Evolutionary conservation across 768 basidiomycete species (phyloP).

Genomic region (Auriscalpium microsporum): DNA sequence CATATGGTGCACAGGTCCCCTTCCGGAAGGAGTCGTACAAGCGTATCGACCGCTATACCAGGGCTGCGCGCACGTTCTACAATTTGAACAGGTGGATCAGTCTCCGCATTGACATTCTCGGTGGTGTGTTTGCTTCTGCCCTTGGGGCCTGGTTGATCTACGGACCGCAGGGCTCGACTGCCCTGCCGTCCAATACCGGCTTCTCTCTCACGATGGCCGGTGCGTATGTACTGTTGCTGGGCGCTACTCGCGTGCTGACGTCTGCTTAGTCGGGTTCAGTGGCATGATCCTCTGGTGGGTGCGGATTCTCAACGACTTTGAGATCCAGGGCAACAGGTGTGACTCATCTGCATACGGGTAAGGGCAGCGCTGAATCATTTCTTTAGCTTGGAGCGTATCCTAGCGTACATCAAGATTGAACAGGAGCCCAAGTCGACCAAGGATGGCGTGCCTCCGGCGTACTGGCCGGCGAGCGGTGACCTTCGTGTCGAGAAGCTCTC

Average conservation of each 20-base stretch:
- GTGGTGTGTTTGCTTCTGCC: conserved; percentile 40
- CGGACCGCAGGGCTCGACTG: conserved; percentile 27
- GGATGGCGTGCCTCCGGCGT: conserved; percentile 46
- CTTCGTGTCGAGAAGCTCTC: conserved; percentile 44
- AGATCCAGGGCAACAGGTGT: conserved; percentile 31
- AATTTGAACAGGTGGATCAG: conserved; percentile 44
- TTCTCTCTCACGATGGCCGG: conserved; percentile 35
- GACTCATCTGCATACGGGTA: background rate
- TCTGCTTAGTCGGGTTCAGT: conserved; percentile 41
- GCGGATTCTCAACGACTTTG: conserved; percentile 35
- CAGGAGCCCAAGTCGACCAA: conserved; percentile 38
- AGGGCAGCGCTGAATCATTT: background rate
- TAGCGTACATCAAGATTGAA: conserved; percentile 48
- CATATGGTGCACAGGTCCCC: conserved; percentile 42
- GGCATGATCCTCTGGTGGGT: conserved; percentile 45
- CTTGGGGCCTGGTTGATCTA: conserved; percentile 49
- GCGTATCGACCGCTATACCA: conserved; percentile 41
- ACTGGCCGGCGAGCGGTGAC: conserved; percentile 54
- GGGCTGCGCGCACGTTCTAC: conserved; percentile 35
- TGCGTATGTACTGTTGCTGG: conserved; percentile 6
- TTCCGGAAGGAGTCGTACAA: conserved; percentile 34
- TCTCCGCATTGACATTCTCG: conserved; percentile 47
- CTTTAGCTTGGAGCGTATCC: conserved; percentile 39
- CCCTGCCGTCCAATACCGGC: conserved; percentile 29
- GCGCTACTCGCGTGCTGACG: background rate